Evolutionary conservation across 192 early-diverging fungal species (phyloP).

Genomic region (Linderina pennispora): DNA sequence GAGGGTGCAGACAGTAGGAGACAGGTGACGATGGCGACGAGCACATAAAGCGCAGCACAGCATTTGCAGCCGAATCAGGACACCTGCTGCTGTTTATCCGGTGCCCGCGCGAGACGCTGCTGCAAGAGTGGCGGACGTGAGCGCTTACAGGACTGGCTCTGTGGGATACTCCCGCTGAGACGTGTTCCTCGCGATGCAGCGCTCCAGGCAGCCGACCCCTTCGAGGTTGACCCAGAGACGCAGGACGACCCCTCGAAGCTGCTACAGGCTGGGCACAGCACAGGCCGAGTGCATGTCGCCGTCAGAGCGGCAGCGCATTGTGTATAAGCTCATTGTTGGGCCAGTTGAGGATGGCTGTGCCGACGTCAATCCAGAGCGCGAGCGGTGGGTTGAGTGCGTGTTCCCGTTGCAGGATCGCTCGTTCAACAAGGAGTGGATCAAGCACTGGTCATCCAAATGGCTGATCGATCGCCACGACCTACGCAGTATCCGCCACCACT

Average conservation of each 20-base stretch:
- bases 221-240: slow-evolving; percentile 25
- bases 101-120: slow-evolving; percentile 52
- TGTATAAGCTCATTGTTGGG: slow-evolving; percentile 30
- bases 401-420: slow-evolving; percentile 73
- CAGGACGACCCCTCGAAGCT: slow-evolving; percentile 32
- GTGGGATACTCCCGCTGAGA: slow-evolving; percentile 51
- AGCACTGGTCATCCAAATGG: slow-evolving; percentile 77
- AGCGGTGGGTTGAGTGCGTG: slow-evolving; percentile 56
- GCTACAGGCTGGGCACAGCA: slow-evolving; percentile 7
- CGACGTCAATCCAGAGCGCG: slow-evolving; percentile 51
- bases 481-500: slow-evolving; percentile 66
- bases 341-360: slow-evolving; percentile 26
- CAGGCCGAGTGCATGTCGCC: slow-evolving; percentile 13
- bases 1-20: slow-evolving; percentile 3
- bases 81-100: slow-evolving; percentile 60
- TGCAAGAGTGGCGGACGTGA: slow-evolving; percentile 39
- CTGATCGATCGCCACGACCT: slow-evolving; percentile 66
- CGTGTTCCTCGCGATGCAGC: slow-evolving; percentile 11
- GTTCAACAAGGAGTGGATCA: slow-evolving; percentile 79
- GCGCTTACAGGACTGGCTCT: slow-evolving; percentile 69
- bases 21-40: background rate
- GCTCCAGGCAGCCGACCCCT: slow-evolving; percentile 11
- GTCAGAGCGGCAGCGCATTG: slow-evolving; percentile 32
- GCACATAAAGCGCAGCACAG: background rate
- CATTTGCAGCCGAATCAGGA: slow-evolving; percentile 12